These are phyloP conservation scores for Saccharum officinarum DNA, from an alignment of 176 grass and related monocot species.

Conservation along the genomic window DNA sequence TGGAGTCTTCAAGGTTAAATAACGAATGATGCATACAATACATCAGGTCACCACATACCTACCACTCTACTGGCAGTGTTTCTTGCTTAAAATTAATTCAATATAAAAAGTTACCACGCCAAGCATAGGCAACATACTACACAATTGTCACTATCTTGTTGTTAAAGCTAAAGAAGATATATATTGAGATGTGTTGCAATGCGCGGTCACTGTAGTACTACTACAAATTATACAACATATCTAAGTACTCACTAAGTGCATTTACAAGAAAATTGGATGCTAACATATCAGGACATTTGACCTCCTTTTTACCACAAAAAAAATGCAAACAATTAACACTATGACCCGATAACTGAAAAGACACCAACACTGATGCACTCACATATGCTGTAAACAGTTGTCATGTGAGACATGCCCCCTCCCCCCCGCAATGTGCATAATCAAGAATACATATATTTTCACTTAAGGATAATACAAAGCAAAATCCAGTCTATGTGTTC, in stretches of 20 bases:
- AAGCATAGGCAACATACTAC: conserved; percentile 2
- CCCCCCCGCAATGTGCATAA: neutral
- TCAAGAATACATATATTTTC: conserved; percentile 25
- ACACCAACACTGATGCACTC: neutral
- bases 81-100: neutral
- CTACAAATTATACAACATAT: conserved; percentile 12
- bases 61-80: neutral
- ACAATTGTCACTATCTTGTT: conserved; percentile 19
- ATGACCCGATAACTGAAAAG: neutral
- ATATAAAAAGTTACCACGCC: neutral
- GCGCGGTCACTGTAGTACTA: neutral
- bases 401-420: neutral
- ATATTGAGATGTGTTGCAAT: neutral
- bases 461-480: neutral
- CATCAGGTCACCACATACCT: neutral
- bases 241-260: neutral
- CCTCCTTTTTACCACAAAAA: conserved; percentile 17
- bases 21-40: neutral
- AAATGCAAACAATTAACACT: conserved; percentile 11
- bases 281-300: conserved; percentile 11
- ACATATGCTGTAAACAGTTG: conserved; percentile 12
- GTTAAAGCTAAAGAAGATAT: neutral
- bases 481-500: conserved; percentile 7
- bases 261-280: neutral
- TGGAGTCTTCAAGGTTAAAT: neutral